phyloP scores from a whole-genome alignment of 23 red algal species.

The Gracilaria gracilis region DNA sequence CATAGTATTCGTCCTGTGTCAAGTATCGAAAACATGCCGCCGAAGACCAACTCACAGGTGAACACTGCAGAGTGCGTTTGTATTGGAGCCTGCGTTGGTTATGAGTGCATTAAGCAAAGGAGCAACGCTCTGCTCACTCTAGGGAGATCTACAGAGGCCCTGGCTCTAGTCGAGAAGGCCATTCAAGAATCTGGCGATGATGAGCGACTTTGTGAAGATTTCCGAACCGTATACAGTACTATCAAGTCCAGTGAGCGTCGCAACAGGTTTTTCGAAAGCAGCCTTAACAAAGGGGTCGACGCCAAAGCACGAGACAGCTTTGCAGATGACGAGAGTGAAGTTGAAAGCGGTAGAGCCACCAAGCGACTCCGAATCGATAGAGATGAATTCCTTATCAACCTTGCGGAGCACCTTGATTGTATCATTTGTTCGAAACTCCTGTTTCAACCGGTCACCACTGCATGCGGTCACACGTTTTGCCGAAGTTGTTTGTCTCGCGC shows the following conservation, averaged over 20 bases:
- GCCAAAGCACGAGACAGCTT: neutral
- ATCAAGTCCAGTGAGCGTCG: slow-evolving; percentile 40
- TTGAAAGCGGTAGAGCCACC: neutral
- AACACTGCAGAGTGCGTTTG: slow-evolving; percentile 28
- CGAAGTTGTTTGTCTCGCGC: slow-evolving; percentile 69
- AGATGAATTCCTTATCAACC: slow-evolving; percentile 12
- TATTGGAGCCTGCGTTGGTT: slow-evolving; percentile 29
- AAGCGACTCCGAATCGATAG: slow-evolving; percentile 5
- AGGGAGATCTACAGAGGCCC: slow-evolving; percentile 14
- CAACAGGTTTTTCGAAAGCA: neutral
- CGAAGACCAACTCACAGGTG: neutral
- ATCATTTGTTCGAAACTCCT: slow-evolving; percentile 76
- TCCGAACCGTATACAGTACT: neutral
- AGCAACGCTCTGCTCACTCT: slow-evolving; percentile 13
- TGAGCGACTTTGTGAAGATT: slow-evolving; percentile 1
- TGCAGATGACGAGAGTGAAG: neutral
- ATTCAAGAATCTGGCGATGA: neutral
- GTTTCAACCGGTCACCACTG: slow-evolving; percentile 81
- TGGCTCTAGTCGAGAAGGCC: slow-evolving; percentile 21
- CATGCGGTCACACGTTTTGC: slow-evolving; percentile 90
- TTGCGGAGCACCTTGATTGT: slow-evolving; percentile 63
- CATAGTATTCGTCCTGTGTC: neutral
- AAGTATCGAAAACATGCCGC: neutral
- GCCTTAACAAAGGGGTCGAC: neutral
- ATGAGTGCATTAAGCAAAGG: slow-evolving; percentile 32